Evolutionary conservation across 2,329 filamentous ascomycete species (phyloP).

Genomic region (Rosellinia necatrix): DNA sequence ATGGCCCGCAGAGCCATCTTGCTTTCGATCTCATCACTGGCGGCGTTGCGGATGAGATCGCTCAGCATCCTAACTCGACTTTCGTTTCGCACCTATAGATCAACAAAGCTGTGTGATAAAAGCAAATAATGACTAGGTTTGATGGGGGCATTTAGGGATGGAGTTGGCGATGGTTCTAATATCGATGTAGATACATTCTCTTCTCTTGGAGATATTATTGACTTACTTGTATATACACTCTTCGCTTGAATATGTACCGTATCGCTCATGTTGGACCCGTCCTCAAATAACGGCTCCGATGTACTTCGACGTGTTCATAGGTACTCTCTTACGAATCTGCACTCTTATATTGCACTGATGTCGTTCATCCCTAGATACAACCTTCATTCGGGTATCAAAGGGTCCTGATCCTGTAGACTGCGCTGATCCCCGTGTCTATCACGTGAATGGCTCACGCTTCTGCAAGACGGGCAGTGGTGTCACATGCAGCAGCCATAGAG

Average conservation of each 20-base stretch:
- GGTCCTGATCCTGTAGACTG: neutral
- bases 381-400: neutral
- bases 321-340: too few species aligned
- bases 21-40: constrained; percentile 19
- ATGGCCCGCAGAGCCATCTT: constrained; percentile 1
- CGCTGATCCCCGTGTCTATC: neutral
- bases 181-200: constrained; percentile 16
- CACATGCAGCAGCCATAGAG: neutral
- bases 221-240: neutral
- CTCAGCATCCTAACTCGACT: constrained; percentile 3
- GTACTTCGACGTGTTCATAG: too few species aligned
- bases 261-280: too few species aligned
- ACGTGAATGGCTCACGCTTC: neutral
- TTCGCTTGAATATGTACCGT: too few species aligned
- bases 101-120: neutral
- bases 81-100: constrained; percentile 13
- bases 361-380: too few species aligned
- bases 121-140: neutral
- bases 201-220: constrained; percentile 7
- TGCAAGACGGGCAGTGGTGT: too few species aligned
- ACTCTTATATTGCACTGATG: too few species aligned
- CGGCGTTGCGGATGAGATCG: constrained; percentile 1
- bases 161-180: constrained; percentile 2
- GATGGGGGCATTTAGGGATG: neutral
- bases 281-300: too few species aligned